These are phyloP conservation scores for Erysimum cheiri DNA, from an alignment of 441 rosid species.

Conservation along the genomic window DNA sequence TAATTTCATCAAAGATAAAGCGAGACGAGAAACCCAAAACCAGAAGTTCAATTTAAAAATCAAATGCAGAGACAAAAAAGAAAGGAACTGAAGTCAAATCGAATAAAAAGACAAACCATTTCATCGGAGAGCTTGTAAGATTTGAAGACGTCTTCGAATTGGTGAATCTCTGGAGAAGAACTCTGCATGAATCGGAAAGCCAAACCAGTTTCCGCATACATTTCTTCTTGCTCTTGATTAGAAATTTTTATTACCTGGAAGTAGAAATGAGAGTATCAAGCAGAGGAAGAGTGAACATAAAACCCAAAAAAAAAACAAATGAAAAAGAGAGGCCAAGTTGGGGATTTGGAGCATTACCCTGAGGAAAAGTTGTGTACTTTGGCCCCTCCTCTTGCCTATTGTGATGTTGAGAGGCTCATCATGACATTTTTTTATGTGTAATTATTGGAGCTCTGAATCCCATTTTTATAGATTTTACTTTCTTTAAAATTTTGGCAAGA, in stretches of 20 bases:
- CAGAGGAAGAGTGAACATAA: conserved; percentile 22
- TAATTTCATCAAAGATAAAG: background rate
- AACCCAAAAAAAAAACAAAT: background rate
- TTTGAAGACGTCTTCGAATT: conserved; percentile 71
- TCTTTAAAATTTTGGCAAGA: background rate
- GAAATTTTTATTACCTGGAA: background rate
- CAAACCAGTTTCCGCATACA: conserved; percentile 80
- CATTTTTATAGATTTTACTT: conserved; percentile 7
- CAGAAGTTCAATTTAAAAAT: background rate
- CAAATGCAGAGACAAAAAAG: background rate
- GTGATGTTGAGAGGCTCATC: conserved; percentile 35
- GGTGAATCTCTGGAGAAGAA: conserved; percentile 69
- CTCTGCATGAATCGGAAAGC: conserved; percentile 72
- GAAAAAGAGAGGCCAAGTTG: conserved; percentile 36
- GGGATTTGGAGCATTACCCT: conserved; percentile 33
- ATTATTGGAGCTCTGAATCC: conserved; percentile 24
- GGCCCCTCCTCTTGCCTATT: conserved; percentile 26
- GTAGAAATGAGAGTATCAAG: conserved; percentile 20
- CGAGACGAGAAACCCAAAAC: background rate
- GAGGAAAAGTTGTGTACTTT: conserved; percentile 32
- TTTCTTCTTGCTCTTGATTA: conserved; percentile 41
- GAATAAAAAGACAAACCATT: conserved; percentile 50
- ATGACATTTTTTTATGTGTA: background rate
- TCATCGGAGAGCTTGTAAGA: conserved; percentile 65
- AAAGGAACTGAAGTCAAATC: background rate